Percentiles rank a stretch among this genome's conserved stretches.
Evolutionary conservation across 345 rosid genomes (phyloP).

Genomic region (Eucalyptus paniculata): DNA sequence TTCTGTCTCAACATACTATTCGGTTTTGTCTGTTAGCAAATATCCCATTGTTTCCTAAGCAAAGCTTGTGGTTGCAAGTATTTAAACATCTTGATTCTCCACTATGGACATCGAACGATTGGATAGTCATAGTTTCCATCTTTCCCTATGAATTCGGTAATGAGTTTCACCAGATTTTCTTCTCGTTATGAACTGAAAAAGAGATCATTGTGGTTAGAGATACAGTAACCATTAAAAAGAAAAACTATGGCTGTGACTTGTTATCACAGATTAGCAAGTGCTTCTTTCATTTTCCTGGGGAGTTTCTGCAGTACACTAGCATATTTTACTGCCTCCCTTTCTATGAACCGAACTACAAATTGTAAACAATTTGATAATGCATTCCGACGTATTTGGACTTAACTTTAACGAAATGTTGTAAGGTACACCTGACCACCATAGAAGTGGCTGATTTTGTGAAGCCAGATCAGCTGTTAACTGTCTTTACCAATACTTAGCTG

Average conservation of each 20-base stretch:
- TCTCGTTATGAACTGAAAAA: too few relatives aligned
- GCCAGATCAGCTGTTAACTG: background rate
- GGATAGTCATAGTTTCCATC: too few relatives aligned
- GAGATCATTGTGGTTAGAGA: too few relatives aligned
- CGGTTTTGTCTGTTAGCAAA: background rate
- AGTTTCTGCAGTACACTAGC: background rate
- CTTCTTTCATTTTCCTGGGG: background rate
- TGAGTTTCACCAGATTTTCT: too few relatives aligned
- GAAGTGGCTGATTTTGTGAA: background rate
- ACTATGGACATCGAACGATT: too few relatives aligned
- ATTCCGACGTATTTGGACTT: too few relatives aligned
- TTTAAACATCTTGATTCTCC: slow-evolving; percentile 19
- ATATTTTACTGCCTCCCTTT: background rate
- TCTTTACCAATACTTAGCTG: background rate
- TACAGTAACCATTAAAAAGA: too few relatives aligned
- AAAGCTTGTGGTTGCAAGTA: background rate
- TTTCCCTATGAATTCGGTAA: too few relatives aligned
- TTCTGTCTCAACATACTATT: too few relatives aligned
- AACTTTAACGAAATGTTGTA: too few relatives aligned
- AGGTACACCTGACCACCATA: background rate
- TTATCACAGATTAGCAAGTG: background rate
- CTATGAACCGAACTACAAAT: too few relatives aligned
- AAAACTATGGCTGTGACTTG: background rate
- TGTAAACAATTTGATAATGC: too few relatives aligned
- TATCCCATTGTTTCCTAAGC: background rate